These are phyloP conservation scores for Geotrichum australiense DNA, from an alignment of 1,139 yeast species.

Conservation along the genomic window DNA sequence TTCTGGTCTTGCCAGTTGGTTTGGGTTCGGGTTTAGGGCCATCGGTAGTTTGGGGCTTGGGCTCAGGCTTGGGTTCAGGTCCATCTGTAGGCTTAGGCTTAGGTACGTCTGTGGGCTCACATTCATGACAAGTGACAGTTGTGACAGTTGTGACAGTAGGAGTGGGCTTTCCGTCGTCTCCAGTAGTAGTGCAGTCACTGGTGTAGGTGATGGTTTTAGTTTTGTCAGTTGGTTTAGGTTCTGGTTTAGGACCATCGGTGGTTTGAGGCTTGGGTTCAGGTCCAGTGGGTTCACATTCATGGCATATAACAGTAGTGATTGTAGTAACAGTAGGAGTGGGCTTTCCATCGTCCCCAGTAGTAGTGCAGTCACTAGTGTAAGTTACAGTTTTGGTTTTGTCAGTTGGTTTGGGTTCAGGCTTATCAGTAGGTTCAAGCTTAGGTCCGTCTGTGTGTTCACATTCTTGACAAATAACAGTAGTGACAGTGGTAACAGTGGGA, in stretches of 20 bases:
- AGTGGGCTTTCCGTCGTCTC: background rate
- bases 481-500: background rate
- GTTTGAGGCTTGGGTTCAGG: background rate
- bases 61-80: too few relatives aligned
- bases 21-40: too few relatives aligned
- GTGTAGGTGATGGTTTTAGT: background rate
- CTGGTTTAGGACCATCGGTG: too few relatives aligned
- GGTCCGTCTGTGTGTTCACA: background rate
- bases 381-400: background rate
- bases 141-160: background rate
- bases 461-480: background rate
- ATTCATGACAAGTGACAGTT: background rate
- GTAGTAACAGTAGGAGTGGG: background rate
- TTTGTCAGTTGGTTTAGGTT: background rate
- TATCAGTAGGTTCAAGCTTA: background rate
- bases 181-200: slow-evolving; percentile 1
- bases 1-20: background rate
- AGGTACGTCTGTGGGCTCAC: background rate
- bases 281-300: background rate
- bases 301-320: slow-evolving; percentile 2
- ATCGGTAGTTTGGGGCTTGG: too few relatives aligned
- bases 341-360: background rate
- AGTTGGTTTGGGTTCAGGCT: background rate
- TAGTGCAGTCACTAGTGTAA: background rate
- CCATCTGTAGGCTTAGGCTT: background rate